Evolutionary conservation across 2,329 filamentous ascomycete genomes (phyloP), one percentile per base, ranked within the genome.

Genomic region (Sclerotinia sclerotiorum): DNA sequence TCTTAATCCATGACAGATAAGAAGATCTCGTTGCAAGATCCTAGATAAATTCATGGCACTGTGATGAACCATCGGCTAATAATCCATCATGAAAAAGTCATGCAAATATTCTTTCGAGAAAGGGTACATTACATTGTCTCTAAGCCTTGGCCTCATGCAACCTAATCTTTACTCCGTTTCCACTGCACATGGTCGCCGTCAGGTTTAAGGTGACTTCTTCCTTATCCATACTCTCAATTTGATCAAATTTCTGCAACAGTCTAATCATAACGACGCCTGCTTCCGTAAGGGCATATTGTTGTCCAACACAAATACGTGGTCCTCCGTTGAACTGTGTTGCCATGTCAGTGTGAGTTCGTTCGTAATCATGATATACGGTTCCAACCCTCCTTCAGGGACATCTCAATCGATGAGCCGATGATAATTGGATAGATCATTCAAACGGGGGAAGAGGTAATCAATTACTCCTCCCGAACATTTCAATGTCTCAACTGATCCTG

Each of bases 261-360:
- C 79, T 73, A 4, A 78, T 74, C 4, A 77, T 74, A 6, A 78
- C 76, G 64, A 79, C 80, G 1, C 73, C 73, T 5, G 75, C 75
- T 70, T 80, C 79, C 0, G 75, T 78, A 54, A 80, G 72, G 24
- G 78, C 78, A 68, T 79, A 80, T 72, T 80, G 78, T 60, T 80
- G 76, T 27, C 76, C 79, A 27, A 79, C 69, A 61, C 78, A 80
- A 49, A 80, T 78, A 10, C 79, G 74, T 3, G 78, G 76, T 19
- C 80, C 79, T 5, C 78, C 77, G 68, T 80, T 79, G 69, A 81
- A 79, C 74, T 60, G 19, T 21, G 39, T 11, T 15, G 2, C 17
- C 24, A 35, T 32, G 46, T 63, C 17, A 63, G n/a, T 21, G 17
- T 3, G n/a, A 19, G 8, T 19, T 21, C 2, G 8, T 19, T 21